Evolutionary conservation across 1,284 basidiomycete genomes (phyloP).

Genomic region (Papiliotrema flavescens): DNA sequence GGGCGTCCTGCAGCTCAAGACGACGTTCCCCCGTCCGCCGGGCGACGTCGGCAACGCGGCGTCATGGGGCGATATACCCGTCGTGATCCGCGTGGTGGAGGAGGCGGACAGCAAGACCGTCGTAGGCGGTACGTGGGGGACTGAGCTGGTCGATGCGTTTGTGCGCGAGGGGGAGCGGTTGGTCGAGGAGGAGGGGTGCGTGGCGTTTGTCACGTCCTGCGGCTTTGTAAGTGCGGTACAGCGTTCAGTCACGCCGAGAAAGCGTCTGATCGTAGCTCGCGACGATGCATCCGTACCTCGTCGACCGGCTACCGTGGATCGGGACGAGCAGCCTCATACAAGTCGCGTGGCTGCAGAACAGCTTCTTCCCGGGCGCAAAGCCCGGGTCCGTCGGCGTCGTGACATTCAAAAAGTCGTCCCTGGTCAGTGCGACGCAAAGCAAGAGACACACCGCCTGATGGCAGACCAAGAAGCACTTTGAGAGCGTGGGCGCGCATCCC

Average conservation of each 20-base stretch:
- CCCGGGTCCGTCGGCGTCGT: slow-evolving; percentile 23
- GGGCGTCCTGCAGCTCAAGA: slow-evolving; percentile 26
- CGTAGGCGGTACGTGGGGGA: slow-evolving; percentile 18
- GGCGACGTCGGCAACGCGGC: slow-evolving; percentile 22
- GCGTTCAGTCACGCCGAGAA: no score
- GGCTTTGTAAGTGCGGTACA: slow-evolving; percentile 17
- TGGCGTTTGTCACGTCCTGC: slow-evolving; percentile 25
- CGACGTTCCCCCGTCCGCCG: slow-evolving; percentile 24
- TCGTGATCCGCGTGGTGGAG: slow-evolving; percentile 22
- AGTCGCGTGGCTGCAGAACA: slow-evolving; percentile 24
- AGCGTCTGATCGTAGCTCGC: slow-evolving; percentile 14
- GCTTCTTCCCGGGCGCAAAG: slow-evolving; percentile 18
- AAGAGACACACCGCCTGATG: background rate
- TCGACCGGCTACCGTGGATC: slow-evolving; percentile 20
- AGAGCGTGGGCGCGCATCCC: slow-evolving; percentile 14
- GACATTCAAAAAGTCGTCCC: slow-evolving; percentile 19
- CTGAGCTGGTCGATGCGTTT: slow-evolving; percentile 23
- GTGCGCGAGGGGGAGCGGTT: slow-evolving; percentile 21
- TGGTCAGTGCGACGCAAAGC: slow-evolving; percentile 12
- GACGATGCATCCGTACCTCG: slow-evolving; percentile 29
- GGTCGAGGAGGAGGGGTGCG: slow-evolving; percentile 20
- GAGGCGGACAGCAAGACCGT: slow-evolving; percentile 14
- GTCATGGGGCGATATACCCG: slow-evolving; percentile 20
- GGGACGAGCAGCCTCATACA: slow-evolving; percentile 24
- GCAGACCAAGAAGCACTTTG: slow-evolving; percentile 15